phyloP scores from a whole-genome alignment of 257 asterid genomes.

The Solanum chiquidenum region DNA sequence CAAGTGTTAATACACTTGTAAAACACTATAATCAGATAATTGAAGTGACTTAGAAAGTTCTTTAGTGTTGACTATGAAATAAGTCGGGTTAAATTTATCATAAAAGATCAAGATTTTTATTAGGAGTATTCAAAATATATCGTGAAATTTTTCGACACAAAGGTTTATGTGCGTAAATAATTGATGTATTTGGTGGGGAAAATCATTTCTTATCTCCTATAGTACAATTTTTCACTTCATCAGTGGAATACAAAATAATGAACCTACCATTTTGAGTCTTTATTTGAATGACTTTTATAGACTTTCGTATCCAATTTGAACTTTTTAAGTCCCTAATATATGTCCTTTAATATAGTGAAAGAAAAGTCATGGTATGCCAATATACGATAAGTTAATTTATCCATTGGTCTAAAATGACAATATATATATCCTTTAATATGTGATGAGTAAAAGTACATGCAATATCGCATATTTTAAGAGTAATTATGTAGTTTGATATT shows the following conservation, averaged over 20 bases:
- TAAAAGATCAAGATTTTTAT: not conserved
- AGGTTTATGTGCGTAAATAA: not conserved
- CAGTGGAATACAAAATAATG: not conserved
- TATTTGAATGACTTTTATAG: not conserved
- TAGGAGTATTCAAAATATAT: not conserved
- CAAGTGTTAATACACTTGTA: not conserved
- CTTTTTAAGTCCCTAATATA: not conserved
- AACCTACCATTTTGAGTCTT: not conserved
- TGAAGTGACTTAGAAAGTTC: not conserved
- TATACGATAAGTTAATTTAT: not conserved
- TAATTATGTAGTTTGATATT: not conserved
- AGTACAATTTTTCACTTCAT: not conserved
- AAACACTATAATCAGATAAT: not conserved
- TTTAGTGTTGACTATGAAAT: not conserved
- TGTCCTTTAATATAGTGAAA: not conserved
- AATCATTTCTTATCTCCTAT: not conserved
- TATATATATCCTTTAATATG: not conserved
- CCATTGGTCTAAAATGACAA: not conserved
- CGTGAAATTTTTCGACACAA: not conserved
- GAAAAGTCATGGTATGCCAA: not conserved
- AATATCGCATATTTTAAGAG: not conserved
- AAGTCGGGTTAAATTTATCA: not conserved
- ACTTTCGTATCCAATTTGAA: not conserved
- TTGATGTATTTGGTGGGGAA: not conserved
- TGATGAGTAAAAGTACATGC: not conserved